Conservation (phyloP, 2,329 filamentous ascomycete species). For the Phaeosphaeria sp. region DNA sequence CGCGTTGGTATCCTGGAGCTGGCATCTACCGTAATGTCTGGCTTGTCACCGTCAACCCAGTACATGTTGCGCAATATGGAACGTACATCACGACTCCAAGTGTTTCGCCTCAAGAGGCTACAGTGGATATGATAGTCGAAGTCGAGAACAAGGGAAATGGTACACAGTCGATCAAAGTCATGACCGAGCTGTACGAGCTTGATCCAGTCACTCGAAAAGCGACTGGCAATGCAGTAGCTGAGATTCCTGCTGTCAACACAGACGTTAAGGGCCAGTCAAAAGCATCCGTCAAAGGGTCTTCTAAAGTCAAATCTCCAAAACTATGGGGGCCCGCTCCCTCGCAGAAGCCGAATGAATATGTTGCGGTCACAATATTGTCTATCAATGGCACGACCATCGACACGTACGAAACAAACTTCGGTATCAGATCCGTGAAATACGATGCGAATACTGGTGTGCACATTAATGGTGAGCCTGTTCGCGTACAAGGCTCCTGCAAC, state of each 20-base stretch:
- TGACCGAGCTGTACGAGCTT: constrained; percentile 51
- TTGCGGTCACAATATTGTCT: constrained; percentile 53
- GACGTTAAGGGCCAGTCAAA: constrained; percentile 42
- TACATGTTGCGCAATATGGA: constrained; percentile 58
- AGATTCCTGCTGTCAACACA: constrained; percentile 41
- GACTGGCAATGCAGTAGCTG: constrained; percentile 36
- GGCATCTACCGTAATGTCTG: constrained; percentile 63
- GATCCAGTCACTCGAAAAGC: constrained; percentile 40
- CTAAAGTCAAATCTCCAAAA: constrained; percentile 46
- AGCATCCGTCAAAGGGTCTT: constrained; percentile 44
- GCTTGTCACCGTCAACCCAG: constrained; percentile 56
- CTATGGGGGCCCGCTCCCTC: constrained; percentile 59
- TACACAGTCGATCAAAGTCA: constrained; percentile 46
- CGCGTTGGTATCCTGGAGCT: constrained; percentile 63
- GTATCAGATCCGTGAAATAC: constrained; percentile 56
- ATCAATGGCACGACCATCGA: constrained; percentile 41
- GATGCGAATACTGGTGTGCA: constrained; percentile 51
- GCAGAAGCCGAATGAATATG: constrained; percentile 57
- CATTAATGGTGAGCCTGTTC: constrained; percentile 56
- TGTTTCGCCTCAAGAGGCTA: constrained; percentile 56
- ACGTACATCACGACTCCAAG: constrained; percentile 55
- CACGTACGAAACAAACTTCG: constrained; percentile 59
- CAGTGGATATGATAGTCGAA: constrained; percentile 53
- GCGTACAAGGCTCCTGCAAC: constrained; percentile 57
- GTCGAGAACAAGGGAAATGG: constrained; percentile 54